Evolutionary conservation across 2,329 filamentous ascomycete species (phyloP).

Genomic region (Sclerotinia trifoliorum): DNA sequence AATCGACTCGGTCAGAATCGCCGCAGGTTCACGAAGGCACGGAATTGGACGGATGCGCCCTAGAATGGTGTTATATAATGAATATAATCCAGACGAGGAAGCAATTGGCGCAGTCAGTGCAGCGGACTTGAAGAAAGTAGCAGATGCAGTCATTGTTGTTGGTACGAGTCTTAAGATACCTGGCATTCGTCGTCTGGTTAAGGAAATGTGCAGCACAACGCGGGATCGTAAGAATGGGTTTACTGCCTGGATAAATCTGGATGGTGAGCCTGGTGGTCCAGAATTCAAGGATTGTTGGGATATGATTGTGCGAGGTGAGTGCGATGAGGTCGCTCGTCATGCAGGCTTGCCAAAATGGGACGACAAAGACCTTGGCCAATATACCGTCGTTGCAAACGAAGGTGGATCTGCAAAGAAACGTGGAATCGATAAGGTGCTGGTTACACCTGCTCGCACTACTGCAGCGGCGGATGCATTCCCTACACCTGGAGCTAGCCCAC

Average conservation of each 20-base stretch:
- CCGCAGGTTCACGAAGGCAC: conserved; percentile 84
- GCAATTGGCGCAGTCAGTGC: conserved; percentile 90
- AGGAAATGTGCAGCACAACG: conserved; percentile 87
- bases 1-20: conserved; percentile 73
- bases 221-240: conserved; percentile 78
- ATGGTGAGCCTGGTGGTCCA: conserved; percentile 74
- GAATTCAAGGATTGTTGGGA: conserved; percentile 95
- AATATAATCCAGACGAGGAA: conserved; percentile 93
- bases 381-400: conserved; percentile 47
- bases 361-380: conserved; percentile 52
- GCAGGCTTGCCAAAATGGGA: conserved; percentile 63
- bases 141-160: conserved; percentile 91
- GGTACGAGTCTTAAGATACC: conserved; percentile 95
- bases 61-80: conserved; percentile 95
- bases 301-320: conserved; percentile 79
- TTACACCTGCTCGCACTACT: conserved; percentile 41
- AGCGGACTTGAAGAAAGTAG: conserved; percentile 79
- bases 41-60: conserved; percentile 87
- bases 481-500: conserved; percentile 58
- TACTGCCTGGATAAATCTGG: conserved; percentile 92
- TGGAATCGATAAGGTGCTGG: conserved; percentile 46
- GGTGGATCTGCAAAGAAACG: conserved; percentile 44
- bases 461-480: conserved; percentile 50
- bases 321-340: conserved; percentile 79
- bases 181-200: conserved; percentile 83